These are phyloP conservation scores for Cymbidium sinense DNA, from an alignment of 106 monocot genomes.

Conservation along the genomic window DNA sequence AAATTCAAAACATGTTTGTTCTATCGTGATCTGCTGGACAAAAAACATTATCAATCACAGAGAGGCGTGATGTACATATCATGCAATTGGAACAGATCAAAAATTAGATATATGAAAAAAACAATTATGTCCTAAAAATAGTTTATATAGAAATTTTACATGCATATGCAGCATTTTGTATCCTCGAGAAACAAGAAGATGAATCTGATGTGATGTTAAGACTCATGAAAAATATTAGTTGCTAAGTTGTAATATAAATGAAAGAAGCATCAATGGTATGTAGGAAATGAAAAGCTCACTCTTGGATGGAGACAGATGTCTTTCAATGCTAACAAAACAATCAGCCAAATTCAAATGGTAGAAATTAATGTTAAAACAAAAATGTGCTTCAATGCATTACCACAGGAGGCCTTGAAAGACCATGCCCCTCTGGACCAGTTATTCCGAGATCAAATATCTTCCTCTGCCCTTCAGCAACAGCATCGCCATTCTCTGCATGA, in stretches of 20 bases:
- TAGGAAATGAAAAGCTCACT: not conserved
- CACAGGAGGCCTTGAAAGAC: conserved; percentile 92
- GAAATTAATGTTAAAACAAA: not conserved
- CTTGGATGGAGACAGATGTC: not conserved
- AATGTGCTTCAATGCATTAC: conserved; percentile 31
- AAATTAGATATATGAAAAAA: not conserved
- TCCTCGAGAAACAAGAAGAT: not conserved
- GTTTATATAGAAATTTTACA: not conserved
- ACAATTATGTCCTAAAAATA: not conserved
- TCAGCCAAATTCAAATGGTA: not conserved
- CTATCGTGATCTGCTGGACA: not conserved
- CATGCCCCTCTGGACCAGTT: conserved; percentile 94
- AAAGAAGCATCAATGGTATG: not conserved
- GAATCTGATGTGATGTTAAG: not conserved
- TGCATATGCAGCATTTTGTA: not conserved
- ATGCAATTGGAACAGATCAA: not conserved
- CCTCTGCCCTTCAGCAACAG: conserved; percentile 84
- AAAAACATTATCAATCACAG: not conserved
- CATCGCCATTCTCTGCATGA: conserved; percentile 99
- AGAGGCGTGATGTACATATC: not conserved
- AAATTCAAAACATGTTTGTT: not conserved
- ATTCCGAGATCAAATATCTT: conserved; percentile 91
- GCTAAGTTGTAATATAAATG: not conserved
- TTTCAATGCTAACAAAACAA: not conserved
- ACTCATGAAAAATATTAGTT: not conserved